Evolutionary conservation across 345 rosid genomes (phyloP), one percentile per base, ranked within the genome.

Genomic region (Eucalyptus urophylla): DNA sequence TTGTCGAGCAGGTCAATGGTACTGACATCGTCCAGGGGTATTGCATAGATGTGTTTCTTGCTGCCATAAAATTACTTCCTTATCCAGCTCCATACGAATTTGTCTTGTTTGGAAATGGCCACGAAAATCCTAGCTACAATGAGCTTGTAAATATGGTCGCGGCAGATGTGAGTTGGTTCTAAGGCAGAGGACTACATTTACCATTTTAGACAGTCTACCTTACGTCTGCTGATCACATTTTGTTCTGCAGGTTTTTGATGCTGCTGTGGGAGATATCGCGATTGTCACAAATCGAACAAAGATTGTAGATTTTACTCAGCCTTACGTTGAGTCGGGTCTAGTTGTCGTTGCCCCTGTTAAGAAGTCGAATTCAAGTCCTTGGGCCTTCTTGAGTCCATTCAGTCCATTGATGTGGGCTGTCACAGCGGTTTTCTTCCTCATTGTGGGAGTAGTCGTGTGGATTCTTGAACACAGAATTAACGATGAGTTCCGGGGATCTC

Each of bases 401-500:
- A 95, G 98, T 87, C 95, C 94, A 29, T 89, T 67, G 53, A 96
- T 97, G 98, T 97, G 99, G 99, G 95, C 92, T 87, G 95, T 96
- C 87, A 96, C 99, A 4, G 96, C 93, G 44, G 89, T 81, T 27
- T 96, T 93, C 92, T 97, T 96, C 91, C 97, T 97, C 89, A 45
- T 92, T 8, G 94, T 97, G 88, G 99, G 99, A 92, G 90, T 93
- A 45, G 97, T 96, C 54, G 95, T 97, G 53, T 96, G 99, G 99
- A 94, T 96, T 90, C 99, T 97, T 88, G 99, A 97, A 90, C 99
- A 97, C 94, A 92, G 97, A 92, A 92, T 91, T 58, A 97, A 97
- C 67, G 97, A 97, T 86, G 98, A 97, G 89, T 97, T 97, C 81
- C 95, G 99, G 16, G 99, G 99, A 27, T 94, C 97, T 58, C 99